Evolutionary conservation across 2,329 filamentous ascomycete species (phyloP), one percentile per base, ranked within the genome.

Genomic region (Penicillium freii): DNA sequence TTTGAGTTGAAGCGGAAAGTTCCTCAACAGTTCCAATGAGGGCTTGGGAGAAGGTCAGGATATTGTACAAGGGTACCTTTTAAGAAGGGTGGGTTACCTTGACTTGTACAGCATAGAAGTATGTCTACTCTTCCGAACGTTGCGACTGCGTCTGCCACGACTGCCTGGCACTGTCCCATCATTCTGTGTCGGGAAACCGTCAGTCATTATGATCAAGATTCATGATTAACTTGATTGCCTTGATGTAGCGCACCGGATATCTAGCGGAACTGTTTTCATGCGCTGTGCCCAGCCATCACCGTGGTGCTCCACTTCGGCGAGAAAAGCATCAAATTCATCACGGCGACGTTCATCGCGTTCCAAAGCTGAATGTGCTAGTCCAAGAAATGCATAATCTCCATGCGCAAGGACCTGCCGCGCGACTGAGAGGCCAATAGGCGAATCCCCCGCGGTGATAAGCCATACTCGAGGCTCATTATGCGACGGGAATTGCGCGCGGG

Each of bases 1-100:
- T 92, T 43, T 86, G 83, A 5, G 83, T 82, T 25, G 82, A 87
- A 31, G 90, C 88, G 0, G 88, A 87, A 27, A 97, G 80, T 74
- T 99, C 94, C 75, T 97, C 94, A 8, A 97, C 89, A 0, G 91
- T 90, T 40, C 93, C 94, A 34, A 97, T 86, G 33, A 97, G 85
- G 62, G 91, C 90, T 92, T 58, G 40, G 29, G 23, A 51, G 31
- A 1, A 34, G 21, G 38, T 68, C 51, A 65, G 59, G 48, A 44
- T 17, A 29, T 36, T 21, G n/a, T 44, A 33, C 9, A 23, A 34
- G 5, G 2, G 38, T 38, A 44, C 8, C 11, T 19, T 25, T 25
- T 13, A 25, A 31, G 10, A 19, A 19, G 31, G 17, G 13, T 21
- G n/a, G 29, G 34, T 62, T 75, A 90, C 89, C 87, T 82, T 96